Conservation (phyloP, 768 basidiomycete genomes). For the Lactarius deliciosus region DNA sequence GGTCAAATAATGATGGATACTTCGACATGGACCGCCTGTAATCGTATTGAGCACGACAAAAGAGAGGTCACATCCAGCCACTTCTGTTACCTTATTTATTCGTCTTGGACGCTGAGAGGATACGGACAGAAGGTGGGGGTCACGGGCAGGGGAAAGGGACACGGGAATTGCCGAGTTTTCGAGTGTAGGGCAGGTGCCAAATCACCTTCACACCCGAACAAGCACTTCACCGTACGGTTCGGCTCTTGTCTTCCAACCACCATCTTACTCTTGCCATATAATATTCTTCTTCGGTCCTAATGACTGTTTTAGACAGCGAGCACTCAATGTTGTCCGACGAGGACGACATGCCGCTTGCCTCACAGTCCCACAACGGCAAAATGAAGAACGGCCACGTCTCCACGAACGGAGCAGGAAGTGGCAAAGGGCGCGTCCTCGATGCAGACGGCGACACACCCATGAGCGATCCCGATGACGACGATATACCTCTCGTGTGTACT, state of each 20-base stretch:
- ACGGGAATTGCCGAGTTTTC: slow-evolving; percentile 21
- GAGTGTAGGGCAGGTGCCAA: slow-evolving; percentile 59
- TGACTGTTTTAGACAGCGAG: slow-evolving; percentile 35
- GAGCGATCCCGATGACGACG: slow-evolving; percentile 66
- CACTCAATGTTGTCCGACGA: slow-evolving; percentile 57
- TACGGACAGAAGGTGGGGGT: slow-evolving; percentile 2
- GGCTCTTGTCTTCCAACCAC: slow-evolving; percentile 27
- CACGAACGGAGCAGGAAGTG: slow-evolving; percentile 38
- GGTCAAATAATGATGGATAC: slow-evolving; percentile 81
- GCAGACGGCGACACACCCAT: slow-evolving; percentile 47
- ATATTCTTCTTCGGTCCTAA: slow-evolving; percentile 2
- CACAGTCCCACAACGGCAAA: slow-evolving; percentile 36
- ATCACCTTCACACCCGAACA: slow-evolving; percentile 34
- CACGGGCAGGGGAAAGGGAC: slow-evolving; percentile 3
- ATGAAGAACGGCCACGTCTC: slow-evolving; percentile 43
- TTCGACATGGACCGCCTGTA: slow-evolving; percentile 25
- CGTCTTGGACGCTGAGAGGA: background rate
- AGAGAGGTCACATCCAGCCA: background rate
- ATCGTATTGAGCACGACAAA: background rate
- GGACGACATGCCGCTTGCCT: slow-evolving; percentile 49
- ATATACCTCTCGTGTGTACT: slow-evolving; percentile 62
- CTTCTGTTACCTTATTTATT: background rate
- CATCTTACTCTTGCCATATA: slow-evolving; percentile 12
- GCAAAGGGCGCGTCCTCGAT: slow-evolving; percentile 41
- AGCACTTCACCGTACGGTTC: slow-evolving; percentile 22